These are phyloP conservation scores for Trichoderma atrobrunneum DNA, from an alignment of 2,329 filamentous ascomycete species.

Conservation along the genomic window DNA sequence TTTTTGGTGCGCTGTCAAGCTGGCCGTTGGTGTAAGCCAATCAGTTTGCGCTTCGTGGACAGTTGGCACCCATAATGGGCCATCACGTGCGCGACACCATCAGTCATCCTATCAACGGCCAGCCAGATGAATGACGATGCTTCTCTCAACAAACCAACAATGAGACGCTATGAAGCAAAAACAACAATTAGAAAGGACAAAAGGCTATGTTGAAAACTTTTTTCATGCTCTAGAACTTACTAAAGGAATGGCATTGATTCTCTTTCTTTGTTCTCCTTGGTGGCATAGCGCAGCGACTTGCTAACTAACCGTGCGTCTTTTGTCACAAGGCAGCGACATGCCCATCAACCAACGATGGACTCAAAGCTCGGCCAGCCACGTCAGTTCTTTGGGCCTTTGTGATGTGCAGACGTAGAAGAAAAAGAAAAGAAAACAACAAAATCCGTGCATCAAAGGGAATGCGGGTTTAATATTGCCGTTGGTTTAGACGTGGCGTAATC, in stretches of 20 bases:
- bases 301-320: neutral
- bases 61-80: conserved; percentile 10
- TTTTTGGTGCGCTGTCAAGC: conserved; percentile 4
- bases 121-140: neutral
- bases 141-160: neutral
- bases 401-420: neutral
- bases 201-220: neutral
- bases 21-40: neutral
- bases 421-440: neutral
- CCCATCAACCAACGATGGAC: conserved; percentile 1
- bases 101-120: neutral
- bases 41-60: conserved; percentile 15
- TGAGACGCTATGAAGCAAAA: no score
- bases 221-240: neutral
- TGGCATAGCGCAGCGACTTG: neutral
- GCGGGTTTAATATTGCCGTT: neutral
- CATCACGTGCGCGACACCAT: conserved; percentile 15
- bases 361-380: neutral
- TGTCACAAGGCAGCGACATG: neutral
- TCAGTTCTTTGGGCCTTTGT: neutral
- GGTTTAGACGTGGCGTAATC: neutral
- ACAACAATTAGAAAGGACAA: neutral
- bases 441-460: neutral
- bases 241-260: neutral
- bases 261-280: conserved; percentile 5